phyloP scores from a whole-genome alignment of 768 basidiomycete genomes.

The Boletus tylopilopsis region DNA sequence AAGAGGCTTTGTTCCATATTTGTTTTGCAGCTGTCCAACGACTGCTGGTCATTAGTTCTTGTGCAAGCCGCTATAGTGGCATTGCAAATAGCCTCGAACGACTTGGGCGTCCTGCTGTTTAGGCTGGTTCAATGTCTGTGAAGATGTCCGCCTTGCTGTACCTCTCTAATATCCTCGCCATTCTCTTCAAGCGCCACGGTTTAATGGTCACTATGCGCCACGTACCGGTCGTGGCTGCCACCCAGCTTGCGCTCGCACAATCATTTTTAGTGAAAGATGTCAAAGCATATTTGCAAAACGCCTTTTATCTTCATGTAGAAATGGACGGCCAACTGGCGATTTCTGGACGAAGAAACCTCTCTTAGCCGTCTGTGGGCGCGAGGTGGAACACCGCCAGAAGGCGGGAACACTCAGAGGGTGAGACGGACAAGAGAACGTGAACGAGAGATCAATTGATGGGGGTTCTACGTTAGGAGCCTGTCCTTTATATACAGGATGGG shows the following conservation, averaged over 20 bases:
- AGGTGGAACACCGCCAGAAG: no score
- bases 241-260: constrained; percentile 59
- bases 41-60: constrained; percentile 77
- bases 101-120: constrained; percentile 62
- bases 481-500: no score
- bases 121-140: constrained; percentile 69
- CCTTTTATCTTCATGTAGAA: constrained; percentile 93
- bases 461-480: no score
- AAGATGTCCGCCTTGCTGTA: constrained; percentile 96
- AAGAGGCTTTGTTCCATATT: constrained; percentile 95
- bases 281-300: constrained; percentile 62
- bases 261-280: constrained; percentile 66
- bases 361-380: constrained; percentile 58
- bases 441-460: no score
- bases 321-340: constrained; percentile 99
- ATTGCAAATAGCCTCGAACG: constrained; percentile 57
- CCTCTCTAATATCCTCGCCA: constrained; percentile 80
- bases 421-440: no score
- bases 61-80: constrained; percentile 66
- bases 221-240: constrained; percentile 33
- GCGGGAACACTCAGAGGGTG: no score
- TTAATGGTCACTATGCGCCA: constrained; percentile 49
- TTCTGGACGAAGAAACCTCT: constrained; percentile 75
- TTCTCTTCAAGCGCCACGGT: constrained; percentile 75
- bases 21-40: constrained; percentile 89